Base-by-base conservation (phyloP, 176 grass and related monocot species). In the Eleusine indica region DNA sequence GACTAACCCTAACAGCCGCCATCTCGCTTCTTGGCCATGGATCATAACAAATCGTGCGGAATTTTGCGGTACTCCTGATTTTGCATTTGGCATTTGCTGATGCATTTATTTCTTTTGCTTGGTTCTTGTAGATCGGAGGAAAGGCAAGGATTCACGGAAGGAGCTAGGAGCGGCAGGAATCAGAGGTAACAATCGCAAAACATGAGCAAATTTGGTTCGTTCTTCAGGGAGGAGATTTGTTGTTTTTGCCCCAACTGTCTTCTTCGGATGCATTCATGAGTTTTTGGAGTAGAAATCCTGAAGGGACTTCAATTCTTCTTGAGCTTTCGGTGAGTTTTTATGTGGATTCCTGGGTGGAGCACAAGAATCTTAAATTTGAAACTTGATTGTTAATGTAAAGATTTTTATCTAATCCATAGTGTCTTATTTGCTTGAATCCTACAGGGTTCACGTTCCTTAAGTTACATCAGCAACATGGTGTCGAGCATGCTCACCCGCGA, bases 21-120 rank as follows among this genome's bases (percentile, higher is more conserved):
- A n/a, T n/a, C n/a, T 2, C 2, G 32, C 32, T 32, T 32, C 32
- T 32, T 2, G 32, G 32, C 32, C 32, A 32, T 2, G 32, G 32
- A 68, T 40, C 66, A 9, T 39, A 77, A 47, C 66, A 73, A 73
- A 82, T 73, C 48, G 67, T 78, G 60, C 48, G 88, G 9, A 42
- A 10, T 73, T 67, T 73, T 49, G 54, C 63, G n/a, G 39, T 28
- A 7, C 65, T 47, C 63, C 1, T 32, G 32, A 32, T 65, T 56
- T 76, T 71, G 83, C 4, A 10, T 32, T 73, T 82, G 11, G 19
- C 32, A 32, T 32, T 32, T 32, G 32, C 32, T 86, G 58, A 82
- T 82, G 37, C 13, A 17, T 25, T 3, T 70, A 12, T 32, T 37
- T 37, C 12, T 75, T 5, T 63, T 37, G 10, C 25, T 75, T 1